Evolutionary conservation across 176 grass and related monocot species (phyloP), one percentile per base, ranked within the genome.

Genomic region (Oryza nivara): DNA sequence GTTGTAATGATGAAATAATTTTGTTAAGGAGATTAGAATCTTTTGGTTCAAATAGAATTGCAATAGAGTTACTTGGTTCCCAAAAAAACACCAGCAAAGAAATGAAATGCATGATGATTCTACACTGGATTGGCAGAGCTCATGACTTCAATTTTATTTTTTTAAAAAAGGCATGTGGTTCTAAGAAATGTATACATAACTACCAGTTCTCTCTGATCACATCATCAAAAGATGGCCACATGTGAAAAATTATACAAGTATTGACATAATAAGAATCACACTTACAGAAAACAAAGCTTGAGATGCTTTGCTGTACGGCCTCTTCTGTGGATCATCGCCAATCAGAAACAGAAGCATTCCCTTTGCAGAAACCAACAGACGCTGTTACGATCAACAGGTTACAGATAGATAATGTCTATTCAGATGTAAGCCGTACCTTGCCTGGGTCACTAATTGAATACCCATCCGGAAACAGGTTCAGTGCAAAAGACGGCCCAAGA

Each of bases 401-500:
- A 56, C 20, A 36, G 11, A 72, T 32, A 82, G 15, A 35, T 17
- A 34, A 2, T 20, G 22, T 5, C 73, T 66, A 25, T 51, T 58
- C 70, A 74, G 58, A 78, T 2, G 48, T 77, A 85, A 58, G 1
- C 58, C 8, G 2, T 63, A 92, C 91, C 88, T 88, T 84, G 48
- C 69, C 65, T 3, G 79, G 78, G 26, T 81, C 80, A 15, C 85
- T 82, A 38, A 93, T 74, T 11, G 82, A 87, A 43, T 85, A 93
- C 1, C 91, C 91, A 66, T 82, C 81, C 4, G 49, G 82, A 34
- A 88, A 90, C 48, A 92, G 75, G n/a, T 92, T 92, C 54, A 90
- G n/a, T 34, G 82, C 78, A 72, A 92, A 92, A 0, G 91, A 92
- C 40, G 82, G 60, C 68, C 82, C 82, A 44, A 69, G 67, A 35